Base-by-base conservation (phyloP, 2,329 filamentous ascomycete species). In the Stachybotrys chlorohalonatus region DNA sequence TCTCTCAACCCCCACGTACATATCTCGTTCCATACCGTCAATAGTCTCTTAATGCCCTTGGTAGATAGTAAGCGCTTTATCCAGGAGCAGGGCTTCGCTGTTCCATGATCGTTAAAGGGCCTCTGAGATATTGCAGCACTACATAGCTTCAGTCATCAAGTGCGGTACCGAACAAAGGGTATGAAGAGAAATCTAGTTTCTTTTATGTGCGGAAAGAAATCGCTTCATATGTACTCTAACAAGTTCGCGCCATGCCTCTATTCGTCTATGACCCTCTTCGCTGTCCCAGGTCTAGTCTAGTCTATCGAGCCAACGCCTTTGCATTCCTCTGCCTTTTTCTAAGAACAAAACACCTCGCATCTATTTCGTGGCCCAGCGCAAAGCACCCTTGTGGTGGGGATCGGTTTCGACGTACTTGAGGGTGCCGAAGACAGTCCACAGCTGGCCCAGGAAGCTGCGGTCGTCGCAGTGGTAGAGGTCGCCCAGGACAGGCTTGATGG, bases 401-500 rank as follows among this genome's bases (percentile, higher is more conserved):
- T 65, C 63, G 51, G 57, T 58, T 61, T 65, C 63, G 8, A 65
- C 63, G 45, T 65, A 65, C 61, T 65, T 65, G 58, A 65, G 63
- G n/a, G 54, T 46, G 32, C 63, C 62, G 46, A 65, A 65, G 52
- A 62, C 59, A 56, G 59, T 58, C 63, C 63, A 65, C 4, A 65
- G 57, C 58, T 65, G 63, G 2, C 63, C 63, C 9, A 65, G 42
- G 59, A 65, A 65, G 63, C 17, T 65, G 52, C 63, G 63, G 48
- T 62, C 58, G 50, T 65, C 63, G 42, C 52, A 52, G 63, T 90
- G 88, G 79, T 97, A 97, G 79, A 96, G 92, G 63, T 79, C 76
- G 68, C 93, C 93, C 87, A 97, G 95, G 68, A 97, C 80, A 57
- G 83, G 83, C 81, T 92, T 90, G 81, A 96, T 94, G 64, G 78